phyloP scores from a whole-genome alignment of 768 basidiomycete species.

The Mycena sanguinolenta region DNA sequence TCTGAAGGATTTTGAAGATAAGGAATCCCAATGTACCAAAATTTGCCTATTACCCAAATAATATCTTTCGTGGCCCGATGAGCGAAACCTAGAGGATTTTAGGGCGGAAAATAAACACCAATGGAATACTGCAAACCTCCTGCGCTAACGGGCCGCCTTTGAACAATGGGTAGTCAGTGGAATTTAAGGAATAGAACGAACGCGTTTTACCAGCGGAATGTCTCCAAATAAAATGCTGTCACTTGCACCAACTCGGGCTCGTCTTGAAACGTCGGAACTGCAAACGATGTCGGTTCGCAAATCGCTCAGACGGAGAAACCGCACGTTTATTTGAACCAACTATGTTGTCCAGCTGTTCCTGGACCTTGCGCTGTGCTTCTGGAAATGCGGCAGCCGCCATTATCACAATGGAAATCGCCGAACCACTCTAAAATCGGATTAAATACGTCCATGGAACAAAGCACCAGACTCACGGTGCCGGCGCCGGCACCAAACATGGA shows the following conservation, averaged over 20 bases:
- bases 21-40: no score
- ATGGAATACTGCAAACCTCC: slow-evolving; percentile 48
- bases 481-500: slow-evolving; percentile 77
- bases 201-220: slow-evolving; percentile 55
- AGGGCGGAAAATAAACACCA: not conserved
- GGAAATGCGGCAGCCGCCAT: slow-evolving; percentile 72
- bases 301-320: slow-evolving; percentile 20
- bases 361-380: slow-evolving; percentile 62
- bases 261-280: slow-evolving; percentile 57
- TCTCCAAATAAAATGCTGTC: slow-evolving; percentile 64
- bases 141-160: slow-evolving; percentile 58
- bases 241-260: slow-evolving; percentile 58
- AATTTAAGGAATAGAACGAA: not conserved
- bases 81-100: slow-evolving; percentile 58
- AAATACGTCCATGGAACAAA: not conserved
- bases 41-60: slow-evolving; percentile 73
- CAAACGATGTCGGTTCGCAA: not conserved
- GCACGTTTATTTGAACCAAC: slow-evolving; percentile 60
- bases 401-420: slow-evolving; percentile 67
- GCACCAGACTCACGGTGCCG: slow-evolving; percentile 56
- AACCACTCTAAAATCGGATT: slow-evolving; percentile 55
- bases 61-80: slow-evolving; percentile 78
- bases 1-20: no score
- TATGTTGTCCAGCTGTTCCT: slow-evolving; percentile 67
- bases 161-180: not conserved